Base-by-base conservation (phyloP, 805 yeast species). In the Pichia kluyveri region DNA sequence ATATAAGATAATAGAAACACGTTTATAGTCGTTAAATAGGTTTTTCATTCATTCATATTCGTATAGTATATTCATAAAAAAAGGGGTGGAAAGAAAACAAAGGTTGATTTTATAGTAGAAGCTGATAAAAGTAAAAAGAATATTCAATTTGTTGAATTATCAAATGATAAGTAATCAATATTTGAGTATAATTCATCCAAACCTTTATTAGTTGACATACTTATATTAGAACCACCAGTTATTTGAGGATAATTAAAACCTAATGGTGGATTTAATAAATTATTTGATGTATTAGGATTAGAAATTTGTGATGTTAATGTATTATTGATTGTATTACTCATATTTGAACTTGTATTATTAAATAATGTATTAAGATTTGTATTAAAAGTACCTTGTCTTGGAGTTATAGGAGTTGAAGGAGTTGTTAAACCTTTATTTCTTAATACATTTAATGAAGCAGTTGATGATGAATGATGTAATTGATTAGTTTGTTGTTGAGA, bases 391-490 rank as follows among this genome's bases (percentile, higher is more conserved):
- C 49, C 51, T 38, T 47, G 53, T 31, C 51, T 42, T n/a, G 53
- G 34, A 8, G 60, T 43, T 38, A 55, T 52, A 17, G 58, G 52
- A 15, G 54, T 52, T 15, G 59, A 41, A 38, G 62, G 57, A 4
- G 55, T 54, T 10, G 55, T 49, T 28, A 56, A 45, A 6, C 62
- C 66, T 40, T 59, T 56, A 10, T 47, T 51, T 15, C 67, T 54
- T 23, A 61, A 46, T 26, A 61, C 28, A 43, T 62, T 62, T 42
- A 62, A 50, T 12, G 67, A 63, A 0, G 60, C 65, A 15, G 62
- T 57, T 1, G 67, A 62, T 5, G 62, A 53, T 7, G 68, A 62
- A 46, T 63, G 66, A 44, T 50, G 61, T n/a, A 52, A 48, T 23
- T 50, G 52, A 40, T 43, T 37, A 15, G 39, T 37, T 38, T 48